A percentile compares a stretch with the other conserved stretches of the same genome.
Evolutionary conservation across 495 filamentous ascomycete species (phyloP).

Genomic region (Hypomontagnella submonticulosa): DNA sequence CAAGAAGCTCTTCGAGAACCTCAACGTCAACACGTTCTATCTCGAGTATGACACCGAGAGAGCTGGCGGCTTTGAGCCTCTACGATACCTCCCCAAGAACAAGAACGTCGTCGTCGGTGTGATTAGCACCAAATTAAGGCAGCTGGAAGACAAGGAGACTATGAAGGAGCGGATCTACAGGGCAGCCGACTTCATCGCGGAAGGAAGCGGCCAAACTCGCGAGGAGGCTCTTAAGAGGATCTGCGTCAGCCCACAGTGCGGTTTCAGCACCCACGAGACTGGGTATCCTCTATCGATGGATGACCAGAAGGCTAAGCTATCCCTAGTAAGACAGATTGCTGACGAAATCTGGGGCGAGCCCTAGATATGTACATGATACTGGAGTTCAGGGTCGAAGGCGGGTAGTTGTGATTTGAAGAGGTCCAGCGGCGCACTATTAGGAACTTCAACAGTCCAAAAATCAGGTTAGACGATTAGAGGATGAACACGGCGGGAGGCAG

Average conservation of each 20-base stretch:
- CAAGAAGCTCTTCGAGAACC: slow-evolving; percentile 77
- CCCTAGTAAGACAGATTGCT: slow-evolving; percentile 73
- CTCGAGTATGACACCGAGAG: slow-evolving; percentile 85
- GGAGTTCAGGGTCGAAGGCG: slow-evolving; percentile 12
- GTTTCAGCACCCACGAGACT: slow-evolving; percentile 77
- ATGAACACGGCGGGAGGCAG: background rate
- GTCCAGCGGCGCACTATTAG: slow-evolving; percentile 28
- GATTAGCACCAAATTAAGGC: slow-evolving; percentile 76
- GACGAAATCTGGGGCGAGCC: slow-evolving; percentile 77
- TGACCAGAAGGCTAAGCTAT: slow-evolving; percentile 77
- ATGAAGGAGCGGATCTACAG: slow-evolving; percentile 74
- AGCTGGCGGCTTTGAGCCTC: slow-evolving; percentile 81
- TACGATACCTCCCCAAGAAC: slow-evolving; percentile 74
- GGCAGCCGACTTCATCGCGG: slow-evolving; percentile 76
- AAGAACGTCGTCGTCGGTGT: slow-evolving; percentile 83
- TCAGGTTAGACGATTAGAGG: slow-evolving; percentile 20
- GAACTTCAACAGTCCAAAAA: slow-evolving; percentile 45
- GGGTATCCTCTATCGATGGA: slow-evolving; percentile 73
- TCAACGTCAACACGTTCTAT: slow-evolving; percentile 83
- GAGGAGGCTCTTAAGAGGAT: slow-evolving; percentile 76
- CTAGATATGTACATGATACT: slow-evolving; percentile 41
- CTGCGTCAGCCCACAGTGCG: slow-evolving; percentile 81
- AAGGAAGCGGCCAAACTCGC: slow-evolving; percentile 70
- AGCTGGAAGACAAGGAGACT: slow-evolving; percentile 78
- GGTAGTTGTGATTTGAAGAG: slow-evolving; percentile 4